Evolutionary conservation across 495 filamentous ascomycete species (phyloP), one percentile per base, ranked within the genome.

Genomic region (Penicillium canariense): DNA sequence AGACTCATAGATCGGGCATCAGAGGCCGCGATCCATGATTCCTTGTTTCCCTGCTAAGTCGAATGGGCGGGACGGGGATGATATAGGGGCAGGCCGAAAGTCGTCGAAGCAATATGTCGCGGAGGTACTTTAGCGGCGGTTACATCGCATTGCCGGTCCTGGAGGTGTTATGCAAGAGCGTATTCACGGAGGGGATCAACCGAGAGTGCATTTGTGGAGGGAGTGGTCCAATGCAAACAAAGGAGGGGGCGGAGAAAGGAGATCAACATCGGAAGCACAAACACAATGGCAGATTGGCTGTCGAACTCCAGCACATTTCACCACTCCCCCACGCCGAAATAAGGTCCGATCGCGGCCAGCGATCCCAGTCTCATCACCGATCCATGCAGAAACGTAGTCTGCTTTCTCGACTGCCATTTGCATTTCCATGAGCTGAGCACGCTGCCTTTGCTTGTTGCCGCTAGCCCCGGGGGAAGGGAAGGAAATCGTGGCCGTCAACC

Each of bases 81-180:
- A 48, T 44, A 36, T 34, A 48, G 56, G 56, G 48, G 34, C 36
- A 17, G 42, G 50, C 23, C 30, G 34, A 22, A 28, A 27, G 31
- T 34, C 62, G 46, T 56, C 60, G 44, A 61, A 58, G 51, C 57
- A 63, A 45, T 26, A 56, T 47, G 50, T 50, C 45, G 25, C 20
- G 40, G 22, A 22, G 11, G 15, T 42, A 43, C 30, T n/a, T n/a
- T 23, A 39, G 45, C 34, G 26, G 55, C 43, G 59, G 66, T 74
- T 63, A 73, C 69, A 76, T 74, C 62, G 69, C 66, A 74, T 63
- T 60, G 54, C 54, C 17, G 15, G 31, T 17, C 9, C 27, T 34
- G 12, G 15, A 44, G 14, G 17, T 22, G 20, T 5, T 9, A 23
- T 35, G 11, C 11, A 17, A 35, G 20, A 36, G 2, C 0, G 14